These are phyloP conservation scores for Pseudomassariella vexata DNA, from an alignment of 2,329 filamentous ascomycete genomes.

Conservation along the genomic window DNA sequence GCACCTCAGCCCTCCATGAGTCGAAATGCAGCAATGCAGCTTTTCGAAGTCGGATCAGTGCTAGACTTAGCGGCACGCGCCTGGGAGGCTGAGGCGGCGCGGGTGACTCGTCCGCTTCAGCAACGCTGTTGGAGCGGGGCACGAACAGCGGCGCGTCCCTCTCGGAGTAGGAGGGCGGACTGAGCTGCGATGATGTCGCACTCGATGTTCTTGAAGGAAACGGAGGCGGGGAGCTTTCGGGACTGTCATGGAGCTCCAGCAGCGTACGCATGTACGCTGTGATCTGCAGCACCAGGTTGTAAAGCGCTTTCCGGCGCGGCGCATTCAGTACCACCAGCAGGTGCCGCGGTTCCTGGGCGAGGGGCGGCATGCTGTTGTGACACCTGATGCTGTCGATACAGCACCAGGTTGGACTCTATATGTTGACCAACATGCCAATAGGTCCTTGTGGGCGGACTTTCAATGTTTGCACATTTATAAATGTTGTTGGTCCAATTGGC, in stretches of 20 bases:
- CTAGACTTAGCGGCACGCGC: conserved; percentile 17
- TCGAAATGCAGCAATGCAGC: conserved; percentile 66
- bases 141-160: conserved; percentile 12
- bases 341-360: conserved; percentile 48
- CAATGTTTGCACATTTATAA: too few species aligned
- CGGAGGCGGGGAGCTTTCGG: conserved; percentile 18
- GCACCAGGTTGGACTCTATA: too few species aligned
- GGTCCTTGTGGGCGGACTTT: too few species aligned
- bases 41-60: conserved; percentile 31
- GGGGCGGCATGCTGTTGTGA: conserved; percentile 37
- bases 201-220: conserved; percentile 15
- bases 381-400: too few species aligned
- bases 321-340: conserved; percentile 49
- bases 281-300: conserved; percentile 45
- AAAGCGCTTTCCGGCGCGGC: conserved; percentile 44
- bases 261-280: conserved; percentile 48
- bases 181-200: conserved; percentile 6
- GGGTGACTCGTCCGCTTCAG: background rate
- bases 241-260: conserved; percentile 31
- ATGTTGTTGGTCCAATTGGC: too few species aligned
- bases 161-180: conserved; percentile 16
- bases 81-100: background rate
- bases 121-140: conserved; percentile 10
- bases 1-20: conserved; percentile 68
- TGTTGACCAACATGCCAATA: too few species aligned